Conservation (phyloP, 139 green algal genomes). For the Tetradesmus obliquus region DNA sequence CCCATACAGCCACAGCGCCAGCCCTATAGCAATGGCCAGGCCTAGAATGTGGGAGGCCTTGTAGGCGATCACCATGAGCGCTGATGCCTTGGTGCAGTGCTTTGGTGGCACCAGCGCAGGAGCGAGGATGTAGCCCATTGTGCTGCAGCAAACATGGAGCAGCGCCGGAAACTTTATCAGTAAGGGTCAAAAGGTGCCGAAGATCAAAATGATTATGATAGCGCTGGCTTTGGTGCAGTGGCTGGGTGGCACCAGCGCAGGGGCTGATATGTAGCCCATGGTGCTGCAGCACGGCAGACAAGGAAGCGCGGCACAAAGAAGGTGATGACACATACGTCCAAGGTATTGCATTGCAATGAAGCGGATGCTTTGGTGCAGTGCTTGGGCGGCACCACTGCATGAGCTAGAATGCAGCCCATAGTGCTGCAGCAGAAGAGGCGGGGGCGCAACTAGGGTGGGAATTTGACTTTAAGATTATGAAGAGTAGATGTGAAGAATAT, state of each 20-base stretch:
- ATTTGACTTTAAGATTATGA: too few relatives aligned
- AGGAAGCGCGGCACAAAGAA: too few relatives aligned
- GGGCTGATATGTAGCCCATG: slow-evolving; percentile 37
- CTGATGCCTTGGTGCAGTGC: slow-evolving; percentile 5
- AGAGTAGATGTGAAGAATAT: too few relatives aligned
- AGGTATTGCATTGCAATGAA: slow-evolving; percentile 42
- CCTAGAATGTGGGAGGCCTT: slow-evolving; percentile 40
- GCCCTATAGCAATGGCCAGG: neutral
- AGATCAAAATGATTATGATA: neutral
- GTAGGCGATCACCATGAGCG: slow-evolving; percentile 44
- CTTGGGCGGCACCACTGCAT: slow-evolving; percentile 2
- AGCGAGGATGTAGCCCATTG: slow-evolving; percentile 39
- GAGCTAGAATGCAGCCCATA: slow-evolving; percentile 34
- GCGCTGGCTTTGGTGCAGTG: neutral
- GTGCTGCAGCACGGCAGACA: slow-evolving; percentile 7
- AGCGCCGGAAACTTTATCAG: neutral
- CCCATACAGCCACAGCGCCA: slow-evolving; percentile 37
- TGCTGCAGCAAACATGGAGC: slow-evolving; percentile 12
- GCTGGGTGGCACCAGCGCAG: slow-evolving; percentile 11
- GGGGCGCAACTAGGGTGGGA: too few relatives aligned
- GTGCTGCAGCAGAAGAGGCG: neutral
- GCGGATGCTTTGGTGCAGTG: slow-evolving; percentile 4
- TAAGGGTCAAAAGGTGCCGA: neutral
- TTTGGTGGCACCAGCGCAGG: slow-evolving; percentile 15
- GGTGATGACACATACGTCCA: too few relatives aligned